Evolutionary conservation across 257 asterid species (phyloP).

Genomic region (Ilex asprella): DNA sequence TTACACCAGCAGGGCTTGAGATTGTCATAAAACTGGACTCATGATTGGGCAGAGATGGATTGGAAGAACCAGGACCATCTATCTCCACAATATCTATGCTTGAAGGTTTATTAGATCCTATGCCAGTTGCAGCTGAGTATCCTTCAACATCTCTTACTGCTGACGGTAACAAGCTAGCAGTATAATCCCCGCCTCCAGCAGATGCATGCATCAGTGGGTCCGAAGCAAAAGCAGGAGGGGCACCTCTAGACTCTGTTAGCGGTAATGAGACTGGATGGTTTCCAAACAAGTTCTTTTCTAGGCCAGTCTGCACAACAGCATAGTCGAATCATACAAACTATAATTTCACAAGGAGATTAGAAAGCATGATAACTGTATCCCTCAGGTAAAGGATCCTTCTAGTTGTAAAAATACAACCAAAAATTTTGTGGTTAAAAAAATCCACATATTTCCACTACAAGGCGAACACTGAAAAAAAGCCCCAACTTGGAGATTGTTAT

Average conservation of each 20-base stretch:
- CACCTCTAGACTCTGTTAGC: conserved; percentile 54
- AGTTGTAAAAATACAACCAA: neutral
- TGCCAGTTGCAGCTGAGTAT: conserved; percentile 20
- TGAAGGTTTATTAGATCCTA: conserved; percentile 42
- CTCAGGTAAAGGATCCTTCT: neutral
- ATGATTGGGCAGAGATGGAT: conserved; percentile 52
- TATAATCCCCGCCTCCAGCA: conserved; percentile 2
- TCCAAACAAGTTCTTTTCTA: conserved; percentile 84
- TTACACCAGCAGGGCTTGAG: conserved; percentile 69
- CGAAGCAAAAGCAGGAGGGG: conserved; percentile 86
- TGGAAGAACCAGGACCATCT: conserved; percentile 45
- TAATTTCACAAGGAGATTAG: neutral
- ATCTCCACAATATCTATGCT: conserved; percentile 53
- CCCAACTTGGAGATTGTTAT: no score
- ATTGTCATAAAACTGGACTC: conserved; percentile 47
- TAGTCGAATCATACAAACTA: neutral
- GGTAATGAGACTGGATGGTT: conserved; percentile 68
- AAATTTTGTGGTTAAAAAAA: no score
- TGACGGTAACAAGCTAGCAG: conserved; percentile 9
- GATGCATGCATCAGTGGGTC: conserved; percentile 48
- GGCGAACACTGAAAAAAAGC: no score
- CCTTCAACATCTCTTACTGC: conserved; percentile 33
- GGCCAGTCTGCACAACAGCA: conserved; percentile 58
- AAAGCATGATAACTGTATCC: neutral
- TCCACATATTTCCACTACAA: neutral